Evolutionary conservation across 371 early-diverging fungal genomes (phyloP), one percentile per base, ranked within the genome.

Genomic region (Coemansia sp.): DNA sequence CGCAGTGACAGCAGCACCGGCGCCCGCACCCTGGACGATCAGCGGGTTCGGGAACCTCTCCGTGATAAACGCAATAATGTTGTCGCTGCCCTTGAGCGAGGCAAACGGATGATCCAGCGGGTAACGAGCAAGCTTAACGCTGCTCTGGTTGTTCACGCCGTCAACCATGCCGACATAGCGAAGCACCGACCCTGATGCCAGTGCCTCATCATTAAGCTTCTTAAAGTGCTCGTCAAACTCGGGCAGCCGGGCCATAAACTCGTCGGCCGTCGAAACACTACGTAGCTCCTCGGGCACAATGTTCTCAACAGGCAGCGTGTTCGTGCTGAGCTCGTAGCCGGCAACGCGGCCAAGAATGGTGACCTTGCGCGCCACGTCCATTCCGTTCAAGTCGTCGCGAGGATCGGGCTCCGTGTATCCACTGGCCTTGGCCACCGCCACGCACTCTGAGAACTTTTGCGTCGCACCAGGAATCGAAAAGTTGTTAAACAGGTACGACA

Each of bases 321-420:
- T 88, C 58, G 92, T 82, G 57, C 87, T 83, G 36, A 96, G 69
- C 58, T 86, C 85, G 15, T 91, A 67, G 6, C 97, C 97, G 26
- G 94, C 91, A 28, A 92, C 82, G 57, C 98, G 92, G 19, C 90
- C 95, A 21, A 96, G 85, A 60, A 98, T 98, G 7, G 88, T 86
- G 51, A 82, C 92, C 84, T 98, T 98, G 66, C 98, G 91, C 17
- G 94, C 98, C n/a, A 98, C 97, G 76, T 98, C 99, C 90, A 97
- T 88, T 49, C 99, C 99, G 70, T 96, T 97, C 72, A 97, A 85
- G 73, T 98, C 99, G 78, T 98, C 99, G 58, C 97, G 86, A 48
- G 99, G 98, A 78, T 98, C 98, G 49, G 99, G 99, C 76, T 98
- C 99, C 83, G 99, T 98, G 82, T 94, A 98, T 0, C 99, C 99